These are phyloP conservation scores for Cryptomeria japonica DNA, from an alignment of 75 land plant species.

Conservation along the genomic window DNA sequence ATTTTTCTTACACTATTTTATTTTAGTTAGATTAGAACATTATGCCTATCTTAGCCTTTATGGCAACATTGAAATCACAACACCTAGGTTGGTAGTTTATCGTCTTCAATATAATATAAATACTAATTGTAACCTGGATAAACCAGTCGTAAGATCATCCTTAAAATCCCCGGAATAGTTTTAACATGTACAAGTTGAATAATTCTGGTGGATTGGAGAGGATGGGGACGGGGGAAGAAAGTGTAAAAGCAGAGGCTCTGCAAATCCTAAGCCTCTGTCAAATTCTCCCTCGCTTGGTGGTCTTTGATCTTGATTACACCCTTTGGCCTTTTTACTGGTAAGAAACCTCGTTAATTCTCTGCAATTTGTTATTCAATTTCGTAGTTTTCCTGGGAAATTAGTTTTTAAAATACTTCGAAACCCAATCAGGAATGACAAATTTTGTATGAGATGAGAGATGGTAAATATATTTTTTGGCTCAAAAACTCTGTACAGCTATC, in stretches of 20 bases:
- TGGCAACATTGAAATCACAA: too few species aligned
- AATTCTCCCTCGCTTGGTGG: slow-evolving; percentile 78
- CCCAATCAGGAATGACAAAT: too few species aligned
- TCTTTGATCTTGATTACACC: slow-evolving; percentile 99
- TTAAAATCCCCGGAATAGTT: neutral
- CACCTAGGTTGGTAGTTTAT: too few species aligned
- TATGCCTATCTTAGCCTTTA: too few species aligned
- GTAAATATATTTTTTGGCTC: too few species aligned
- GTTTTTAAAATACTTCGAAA: too few species aligned
- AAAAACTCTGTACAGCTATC: neutral
- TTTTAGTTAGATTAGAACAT: too few species aligned
- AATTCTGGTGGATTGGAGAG: neutral
- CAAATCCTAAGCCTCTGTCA: slow-evolving; percentile 50
- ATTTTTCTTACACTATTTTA: too few species aligned
- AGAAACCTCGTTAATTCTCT: neutral
- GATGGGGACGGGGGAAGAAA: slow-evolving; percentile 41
- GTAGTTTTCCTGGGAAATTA: neutral
- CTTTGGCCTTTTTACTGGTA: slow-evolving; percentile 99
- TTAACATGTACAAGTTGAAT: neutral
- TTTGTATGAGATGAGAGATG: neutral
- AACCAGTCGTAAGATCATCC: neutral
- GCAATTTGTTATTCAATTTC: neutral
- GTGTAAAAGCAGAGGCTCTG: slow-evolving; percentile 70
- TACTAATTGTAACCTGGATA: neutral
- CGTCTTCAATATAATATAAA: neutral